Evolutionary conservation across 345 rosid species (phyloP).

Genomic region (Barbarea vulgaris): DNA sequence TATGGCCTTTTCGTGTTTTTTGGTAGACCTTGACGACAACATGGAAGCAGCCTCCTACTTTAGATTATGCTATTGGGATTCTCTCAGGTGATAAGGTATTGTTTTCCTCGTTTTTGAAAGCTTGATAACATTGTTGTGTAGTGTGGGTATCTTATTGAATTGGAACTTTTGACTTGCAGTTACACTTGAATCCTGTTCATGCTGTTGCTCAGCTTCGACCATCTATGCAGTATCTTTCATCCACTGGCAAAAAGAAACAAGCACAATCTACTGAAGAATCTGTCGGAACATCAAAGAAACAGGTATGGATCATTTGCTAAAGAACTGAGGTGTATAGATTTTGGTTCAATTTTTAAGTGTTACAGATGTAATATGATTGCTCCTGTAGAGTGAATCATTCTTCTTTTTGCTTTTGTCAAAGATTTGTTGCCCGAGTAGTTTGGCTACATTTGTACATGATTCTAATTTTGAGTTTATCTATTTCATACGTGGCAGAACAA

Average conservation of each 20-base stretch:
- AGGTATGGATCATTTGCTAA: slow-evolving; percentile 46
- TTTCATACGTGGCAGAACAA: slow-evolving; percentile 50
- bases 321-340: slow-evolving; percentile 10
- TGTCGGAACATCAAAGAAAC: slow-evolving; percentile 60
- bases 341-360: neutral
- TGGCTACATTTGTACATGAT: slow-evolving; percentile 1
- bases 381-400: neutral
- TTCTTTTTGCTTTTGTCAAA: slow-evolving; percentile 1
- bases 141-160: slow-evolving; percentile 21
- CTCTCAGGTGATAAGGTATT: slow-evolving; percentile 75
- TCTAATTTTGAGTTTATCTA: neutral
- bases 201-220: slow-evolving; percentile 91
- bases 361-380: neutral
- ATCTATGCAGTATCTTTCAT: slow-evolving; percentile 50
- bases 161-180: slow-evolving; percentile 54
- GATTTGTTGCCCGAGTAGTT: neutral
- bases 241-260: slow-evolving; percentile 49
- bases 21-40: slow-evolving; percentile 61
- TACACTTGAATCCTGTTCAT: slow-evolving; percentile 81
- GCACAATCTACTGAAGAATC: slow-evolving; percentile 43
- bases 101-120: neutral
- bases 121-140: slow-evolving; percentile 21
- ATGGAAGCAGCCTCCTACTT: slow-evolving; percentile 52
- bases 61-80: slow-evolving; percentile 74
- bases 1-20: slow-evolving; percentile 9